Conservation (phyloP, 1,284 basidiomycete species). For the Ceratobasidium sp. region DNA sequence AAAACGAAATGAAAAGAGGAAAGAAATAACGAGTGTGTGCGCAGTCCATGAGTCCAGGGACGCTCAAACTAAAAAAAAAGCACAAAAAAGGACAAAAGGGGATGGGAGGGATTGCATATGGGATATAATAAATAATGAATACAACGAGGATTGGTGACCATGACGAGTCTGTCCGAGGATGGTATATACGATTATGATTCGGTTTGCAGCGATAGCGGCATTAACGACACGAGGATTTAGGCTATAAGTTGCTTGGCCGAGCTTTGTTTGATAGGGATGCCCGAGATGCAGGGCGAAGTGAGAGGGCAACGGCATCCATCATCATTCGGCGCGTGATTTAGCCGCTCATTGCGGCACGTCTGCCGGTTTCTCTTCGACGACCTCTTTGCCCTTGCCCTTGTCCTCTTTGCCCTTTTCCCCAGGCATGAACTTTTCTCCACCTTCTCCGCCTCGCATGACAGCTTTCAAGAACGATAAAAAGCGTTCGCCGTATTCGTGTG, state of each 20-base stretch:
- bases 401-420: conserved; percentile 52
- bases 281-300: neutral
- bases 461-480: conserved; percentile 91
- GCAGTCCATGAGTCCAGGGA: neutral
- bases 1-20: neutral
- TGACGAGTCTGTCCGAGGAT: neutral
- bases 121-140: conserved; percentile 32
- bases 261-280: neutral
- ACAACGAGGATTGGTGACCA: conserved; percentile 5
- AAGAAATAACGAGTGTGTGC: conserved; percentile 27
- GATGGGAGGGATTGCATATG: conserved; percentile 18
- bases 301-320: no score
- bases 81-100: neutral
- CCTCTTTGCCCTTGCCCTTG: conserved; percentile 56
- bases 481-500: conserved; percentile 84
- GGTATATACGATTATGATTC: neutral
- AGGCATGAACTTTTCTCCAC: conserved; percentile 69
- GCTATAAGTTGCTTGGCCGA: conserved; percentile 1
- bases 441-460: conserved; percentile 86
- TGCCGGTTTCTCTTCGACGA: conserved; percentile 7
- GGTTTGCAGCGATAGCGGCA: neutral
- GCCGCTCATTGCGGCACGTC: conserved; percentile 9
- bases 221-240: neutral
- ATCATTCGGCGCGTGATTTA: no score
- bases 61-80: conserved; percentile 20